These are phyloP conservation scores for Trichosporon coremiiforme DNA, from an alignment of 1,284 basidiomycete species.

Conservation along the genomic window DNA sequence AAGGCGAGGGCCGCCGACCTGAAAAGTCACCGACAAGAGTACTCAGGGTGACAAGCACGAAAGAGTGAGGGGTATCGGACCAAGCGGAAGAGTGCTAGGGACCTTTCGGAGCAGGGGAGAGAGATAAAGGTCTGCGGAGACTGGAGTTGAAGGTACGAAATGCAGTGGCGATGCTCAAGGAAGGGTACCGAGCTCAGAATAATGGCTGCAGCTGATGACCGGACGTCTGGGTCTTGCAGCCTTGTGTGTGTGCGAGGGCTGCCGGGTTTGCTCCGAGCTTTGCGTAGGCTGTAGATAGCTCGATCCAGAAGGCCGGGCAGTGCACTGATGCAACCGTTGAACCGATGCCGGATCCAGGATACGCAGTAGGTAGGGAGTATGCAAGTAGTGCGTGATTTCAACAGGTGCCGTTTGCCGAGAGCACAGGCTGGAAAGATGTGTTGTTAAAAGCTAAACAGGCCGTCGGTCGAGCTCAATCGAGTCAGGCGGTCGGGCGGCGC, in stretches of 20 bases:
- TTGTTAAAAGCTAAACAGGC: slow-evolving; percentile 5
- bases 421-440: neutral
- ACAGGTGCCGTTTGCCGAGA: slow-evolving; percentile 9
- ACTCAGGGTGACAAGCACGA: neutral
- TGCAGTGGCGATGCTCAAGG: slow-evolving; percentile 9
- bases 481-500: neutral
- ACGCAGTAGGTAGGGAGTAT: neutral
- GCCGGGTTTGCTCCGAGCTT: neutral
- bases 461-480: slow-evolving; percentile 5
- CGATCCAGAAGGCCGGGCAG: neutral
- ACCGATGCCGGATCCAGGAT: slow-evolving; percentile 2
- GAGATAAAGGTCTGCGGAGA: neutral
- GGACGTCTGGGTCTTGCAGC: neutral
- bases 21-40: neutral
- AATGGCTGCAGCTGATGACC: neutral
- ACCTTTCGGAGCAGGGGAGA: neutral
- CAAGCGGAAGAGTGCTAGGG: neutral
- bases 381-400: neutral
- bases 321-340: slow-evolving; percentile 13
- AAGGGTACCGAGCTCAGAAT: neutral
- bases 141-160: slow-evolving; percentile 7
- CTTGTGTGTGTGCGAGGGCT: neutral
- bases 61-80: neutral
- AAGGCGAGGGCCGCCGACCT: neutral
- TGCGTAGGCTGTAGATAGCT: neutral